These are phyloP conservation scores for Coprinellus micaceus DNA, from an alignment of 768 basidiomycete genomes.

Conservation along the genomic window DNA sequence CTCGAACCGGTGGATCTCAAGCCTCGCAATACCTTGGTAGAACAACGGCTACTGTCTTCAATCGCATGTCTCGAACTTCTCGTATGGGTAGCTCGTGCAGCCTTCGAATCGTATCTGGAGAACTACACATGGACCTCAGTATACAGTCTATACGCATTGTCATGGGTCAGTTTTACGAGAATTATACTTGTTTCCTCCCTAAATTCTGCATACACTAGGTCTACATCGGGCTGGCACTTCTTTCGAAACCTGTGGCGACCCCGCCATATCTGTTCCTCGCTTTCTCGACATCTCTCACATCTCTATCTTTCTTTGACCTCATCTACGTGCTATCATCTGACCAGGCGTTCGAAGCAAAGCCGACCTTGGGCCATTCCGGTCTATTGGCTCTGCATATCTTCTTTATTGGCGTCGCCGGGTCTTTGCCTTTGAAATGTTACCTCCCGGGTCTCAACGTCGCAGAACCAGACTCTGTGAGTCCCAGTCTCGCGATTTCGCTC, in stretches of 20 bases:
- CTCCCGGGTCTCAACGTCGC: constrained; percentile 50
- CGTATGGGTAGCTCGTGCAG: constrained; percentile 41
- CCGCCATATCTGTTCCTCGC: constrained; percentile 53
- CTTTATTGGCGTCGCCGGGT: constrained; percentile 52
- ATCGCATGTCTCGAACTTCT: constrained; percentile 37
- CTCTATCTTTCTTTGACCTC: constrained; percentile 33
- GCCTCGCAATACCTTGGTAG: constrained; percentile 24
- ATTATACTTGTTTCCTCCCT: constrained; percentile 1
- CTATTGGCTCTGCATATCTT: constrained; percentile 32
- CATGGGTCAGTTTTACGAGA: constrained; percentile 45
- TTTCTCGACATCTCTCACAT: constrained; percentile 27
- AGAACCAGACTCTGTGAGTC: constrained; percentile 41
- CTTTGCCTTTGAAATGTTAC: constrained; percentile 46
- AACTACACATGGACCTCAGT: constrained; percentile 20
- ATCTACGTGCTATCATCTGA: constrained; percentile 25
- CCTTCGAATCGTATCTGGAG: constrained; percentile 28
- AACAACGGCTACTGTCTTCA: constrained; percentile 29
- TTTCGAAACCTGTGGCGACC: constrained; percentile 41
- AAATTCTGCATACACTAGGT: constrained; percentile 27
- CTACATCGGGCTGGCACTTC: constrained; percentile 39
- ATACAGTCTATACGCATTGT: constrained; percentile 32
- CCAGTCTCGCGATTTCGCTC: neutral
- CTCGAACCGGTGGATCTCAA: constrained; percentile 33
- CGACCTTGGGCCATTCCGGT: constrained; percentile 22
- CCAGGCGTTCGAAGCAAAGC: constrained; percentile 10